phyloP scores from a whole-genome alignment of 1,284 basidiomycete species.

The Leccinum fuscescens region DNA sequence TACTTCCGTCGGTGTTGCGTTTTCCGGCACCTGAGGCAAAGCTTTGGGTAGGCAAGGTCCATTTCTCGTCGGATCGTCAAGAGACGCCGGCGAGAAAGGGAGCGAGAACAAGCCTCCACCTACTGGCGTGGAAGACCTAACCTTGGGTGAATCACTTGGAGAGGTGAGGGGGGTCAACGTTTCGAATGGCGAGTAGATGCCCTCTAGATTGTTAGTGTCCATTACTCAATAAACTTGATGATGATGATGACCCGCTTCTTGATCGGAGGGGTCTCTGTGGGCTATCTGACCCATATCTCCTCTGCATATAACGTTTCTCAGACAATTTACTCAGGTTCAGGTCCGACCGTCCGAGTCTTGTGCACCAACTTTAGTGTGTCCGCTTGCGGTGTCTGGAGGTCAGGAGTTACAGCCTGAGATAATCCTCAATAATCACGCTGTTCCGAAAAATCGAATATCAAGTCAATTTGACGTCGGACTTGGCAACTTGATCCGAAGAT shows the following conservation, averaged over 20 bases:
- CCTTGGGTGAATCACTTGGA: constrained; percentile 1
- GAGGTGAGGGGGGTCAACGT: constrained; percentile 14
- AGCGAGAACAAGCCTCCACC: constrained; percentile 7
- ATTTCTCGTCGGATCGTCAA: constrained; percentile 20
- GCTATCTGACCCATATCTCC: background rate
- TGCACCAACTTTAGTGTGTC: background rate
- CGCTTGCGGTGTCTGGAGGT: background rate
- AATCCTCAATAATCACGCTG: background rate
- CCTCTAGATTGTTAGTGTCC: constrained; percentile 1
- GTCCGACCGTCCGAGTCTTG: background rate
- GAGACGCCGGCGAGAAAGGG: constrained; percentile 19
- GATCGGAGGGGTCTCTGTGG: background rate
- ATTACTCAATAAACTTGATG: constrained; percentile 1
- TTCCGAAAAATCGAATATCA: background rate
- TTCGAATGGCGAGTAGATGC: constrained; percentile 6
- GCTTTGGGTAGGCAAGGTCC: constrained; percentile 18
- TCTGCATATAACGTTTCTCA: background rate
- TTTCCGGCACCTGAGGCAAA: constrained; percentile 22
- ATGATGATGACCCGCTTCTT: background rate
- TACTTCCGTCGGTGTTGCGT: constrained; percentile 18
- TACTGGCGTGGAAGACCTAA: background rate
- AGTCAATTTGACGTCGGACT: background rate
- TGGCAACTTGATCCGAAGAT: background rate
- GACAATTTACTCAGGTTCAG: background rate
- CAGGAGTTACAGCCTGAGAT: background rate